These are phyloP conservation scores for Candida ascalaphidarum DNA, from an alignment of 805 yeast species.

Conservation along the genomic window DNA sequence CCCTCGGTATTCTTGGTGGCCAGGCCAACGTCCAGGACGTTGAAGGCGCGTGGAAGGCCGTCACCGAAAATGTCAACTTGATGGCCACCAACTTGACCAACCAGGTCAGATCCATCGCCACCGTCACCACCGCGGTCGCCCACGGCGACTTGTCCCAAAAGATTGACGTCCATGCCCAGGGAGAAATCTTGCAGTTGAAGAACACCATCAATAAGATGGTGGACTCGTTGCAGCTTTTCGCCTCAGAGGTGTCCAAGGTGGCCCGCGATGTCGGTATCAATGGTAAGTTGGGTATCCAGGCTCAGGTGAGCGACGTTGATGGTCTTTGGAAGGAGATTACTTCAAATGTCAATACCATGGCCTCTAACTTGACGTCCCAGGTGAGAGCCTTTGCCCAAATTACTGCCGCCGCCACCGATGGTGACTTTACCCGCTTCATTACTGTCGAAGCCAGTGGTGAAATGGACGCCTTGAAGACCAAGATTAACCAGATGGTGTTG, in stretches of 20 bases:
- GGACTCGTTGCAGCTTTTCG: conserved; percentile 81
- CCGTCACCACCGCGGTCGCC: conserved; percentile 88
- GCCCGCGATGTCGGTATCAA: conserved; percentile 92
- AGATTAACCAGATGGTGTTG: conserved; percentile 54
- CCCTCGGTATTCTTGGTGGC: conserved; percentile 40
- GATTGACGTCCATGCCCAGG: conserved; percentile 84
- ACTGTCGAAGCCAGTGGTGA: conserved; percentile 91
- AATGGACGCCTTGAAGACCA: conserved; percentile 65
- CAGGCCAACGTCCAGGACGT: conserved; percentile 44
- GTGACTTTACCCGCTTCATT: conserved; percentile 83
- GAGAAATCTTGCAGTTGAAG: conserved; percentile 79
- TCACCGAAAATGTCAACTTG: conserved; percentile 37
- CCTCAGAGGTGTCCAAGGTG: conserved; percentile 80
- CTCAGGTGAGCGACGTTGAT: conserved; percentile 84
- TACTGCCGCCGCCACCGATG: conserved; percentile 91
- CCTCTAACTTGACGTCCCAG: conserved; percentile 85
- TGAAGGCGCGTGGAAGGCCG: conserved; percentile 45
- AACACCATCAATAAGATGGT: conserved; percentile 89
- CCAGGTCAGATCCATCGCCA: conserved; percentile 83
- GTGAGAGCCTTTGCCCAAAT: conserved; percentile 91
- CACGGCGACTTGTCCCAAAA: conserved; percentile 82
- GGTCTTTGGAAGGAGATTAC: conserved; percentile 91
- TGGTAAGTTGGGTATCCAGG: conserved; percentile 88
- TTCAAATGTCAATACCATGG: conserved; percentile 89
- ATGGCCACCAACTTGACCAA: conserved; percentile 48